Conservation (phyloP, 345 rosid species). For the Durio zibethinus region DNA sequence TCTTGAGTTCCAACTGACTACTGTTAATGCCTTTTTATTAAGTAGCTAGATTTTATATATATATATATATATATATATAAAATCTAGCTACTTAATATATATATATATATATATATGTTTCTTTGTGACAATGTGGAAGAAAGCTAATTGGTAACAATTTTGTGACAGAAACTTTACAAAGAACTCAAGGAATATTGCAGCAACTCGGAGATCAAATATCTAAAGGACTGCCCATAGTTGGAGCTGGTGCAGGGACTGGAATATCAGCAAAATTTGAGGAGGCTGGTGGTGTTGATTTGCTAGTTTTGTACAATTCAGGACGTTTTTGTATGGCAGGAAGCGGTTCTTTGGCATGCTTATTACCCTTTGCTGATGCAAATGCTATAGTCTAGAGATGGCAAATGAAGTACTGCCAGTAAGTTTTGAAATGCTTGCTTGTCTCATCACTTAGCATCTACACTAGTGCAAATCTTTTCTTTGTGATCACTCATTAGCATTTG, state of each 20-base stretch:
- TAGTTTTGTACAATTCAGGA: conserved; percentile 87
- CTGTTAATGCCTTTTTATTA: not conserved
- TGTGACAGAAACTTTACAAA: conserved; percentile 66
- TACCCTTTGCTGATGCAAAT: conserved; percentile 97
- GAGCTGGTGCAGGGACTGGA: conserved; percentile 99
- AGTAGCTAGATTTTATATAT: conserved; percentile 7
- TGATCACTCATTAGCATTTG: not conserved
- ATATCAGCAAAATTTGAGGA: conserved; percentile 98
- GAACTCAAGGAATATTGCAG: conserved; percentile 61
- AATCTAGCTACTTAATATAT: conserved; percentile 2
- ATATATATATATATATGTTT: conserved; percentile 14
- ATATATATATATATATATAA: too few relatives aligned
- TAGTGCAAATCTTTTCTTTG: not conserved
- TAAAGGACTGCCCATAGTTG: conserved; percentile 75
- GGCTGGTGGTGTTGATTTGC: conserved; percentile 93
- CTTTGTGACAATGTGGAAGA: conserved; percentile 13
- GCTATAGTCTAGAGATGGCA: conserved; percentile 87
- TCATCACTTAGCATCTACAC: not conserved
- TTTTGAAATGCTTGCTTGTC: conserved; percentile 9
- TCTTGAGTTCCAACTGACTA: not conserved
- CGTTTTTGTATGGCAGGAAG: conserved; percentile 99
- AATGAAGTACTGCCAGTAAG: conserved; percentile 93
- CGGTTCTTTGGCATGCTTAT: conserved; percentile 89
- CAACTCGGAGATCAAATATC: conserved; percentile 61
- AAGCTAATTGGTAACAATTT: conserved; percentile 14